Percentiles rank a stretch among this genome's conserved stretches.
phyloP scores from a whole-genome alignment of 2,329 filamentous ascomycete genomes.

The Sarocladium oryzae region DNA sequence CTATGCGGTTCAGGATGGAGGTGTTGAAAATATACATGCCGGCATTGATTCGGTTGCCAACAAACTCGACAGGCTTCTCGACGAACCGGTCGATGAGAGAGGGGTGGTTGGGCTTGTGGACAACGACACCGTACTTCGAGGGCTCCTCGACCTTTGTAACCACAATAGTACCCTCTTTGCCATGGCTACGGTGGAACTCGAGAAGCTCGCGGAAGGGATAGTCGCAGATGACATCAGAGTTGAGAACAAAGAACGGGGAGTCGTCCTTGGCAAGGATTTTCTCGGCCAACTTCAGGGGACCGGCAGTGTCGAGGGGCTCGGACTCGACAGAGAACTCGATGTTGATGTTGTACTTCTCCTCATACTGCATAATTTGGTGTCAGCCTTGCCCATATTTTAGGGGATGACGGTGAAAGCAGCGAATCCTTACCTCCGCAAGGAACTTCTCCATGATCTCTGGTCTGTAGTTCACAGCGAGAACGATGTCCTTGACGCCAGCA shows the following conservation, averaged over 20 bases:
- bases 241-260: constrained; percentile 93
- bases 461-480: constrained; percentile 97
- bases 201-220: constrained; percentile 89
- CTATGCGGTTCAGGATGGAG: constrained; percentile 81
- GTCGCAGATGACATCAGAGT: constrained; percentile 97
- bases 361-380: constrained; percentile 53
- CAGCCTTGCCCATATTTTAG: constrained; percentile 9
- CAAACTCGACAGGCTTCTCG: constrained; percentile 98
- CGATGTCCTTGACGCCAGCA: constrained; percentile 93
- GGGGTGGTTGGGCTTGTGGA: constrained; percentile 88
- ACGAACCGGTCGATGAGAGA: constrained; percentile 97
- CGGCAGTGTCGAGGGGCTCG: constrained; percentile 90
- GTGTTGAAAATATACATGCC: constrained; percentile 98
- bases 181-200: constrained; percentile 87
- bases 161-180: constrained; percentile 93
- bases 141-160: constrained; percentile 99
- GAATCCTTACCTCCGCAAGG: constrained; percentile 65
- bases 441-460: constrained; percentile 96
- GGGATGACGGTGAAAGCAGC: background rate
- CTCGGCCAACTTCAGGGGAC: constrained; percentile 92
- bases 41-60: constrained; percentile 97
- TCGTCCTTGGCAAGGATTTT: constrained; percentile 89
- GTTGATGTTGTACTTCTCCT: constrained; percentile 84
- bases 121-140: constrained; percentile 97
- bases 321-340: constrained; percentile 97